Evolutionary conservation across 371 early-diverging fungal genomes (phyloP), one percentile per base, ranked within the genome.

Genomic region (Syncephalastrum racemosum): DNA sequence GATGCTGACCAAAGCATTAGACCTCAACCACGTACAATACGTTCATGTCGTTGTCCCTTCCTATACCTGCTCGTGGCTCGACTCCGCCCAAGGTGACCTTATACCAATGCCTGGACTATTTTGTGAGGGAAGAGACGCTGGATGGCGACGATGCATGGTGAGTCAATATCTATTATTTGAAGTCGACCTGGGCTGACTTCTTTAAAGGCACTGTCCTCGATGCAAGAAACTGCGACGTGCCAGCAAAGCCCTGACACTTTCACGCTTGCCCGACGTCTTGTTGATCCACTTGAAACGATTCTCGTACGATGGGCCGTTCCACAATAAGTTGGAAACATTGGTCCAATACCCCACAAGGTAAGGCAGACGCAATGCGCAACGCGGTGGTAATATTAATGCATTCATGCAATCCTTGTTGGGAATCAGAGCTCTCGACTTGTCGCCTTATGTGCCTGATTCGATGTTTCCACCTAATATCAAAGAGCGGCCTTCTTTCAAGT

Each of bases 221-320:
- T 97, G 98, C 71, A 88, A 90, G 65, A 70, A 71, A 12, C 72
- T 72, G 15, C 83, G 96, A 15, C 71, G 79, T 18, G 84, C 96
- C 0, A 84, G 77, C 20, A 98, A 98, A 64, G 74, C 75, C 14
- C 59, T 96, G 51, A 82, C 86, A 7, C 71, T 98, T 4, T 85
- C 92, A 3, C 77, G 85, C 31, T 73, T 97, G 20, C 99, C 99
- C 0, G 82, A 88, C 54, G 88, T 98, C 7, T 66, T 98, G 16
- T 62, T 97, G 40, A 85, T 98, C 43, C 96, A 97, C 56, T 62
- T 98, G 60, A 97, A 97, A 66, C 83, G 98, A 18, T 98, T 97
- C 58, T 91, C 89, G n/a, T 91, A 78, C 54, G 84, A 93, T 53
- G 98, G 98, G 0, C 94, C 91, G 6, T 97, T 97, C 67, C 83